phyloP scores from a whole-genome alignment of 257 asterid species.

The Hygrophila difformis region DNA sequence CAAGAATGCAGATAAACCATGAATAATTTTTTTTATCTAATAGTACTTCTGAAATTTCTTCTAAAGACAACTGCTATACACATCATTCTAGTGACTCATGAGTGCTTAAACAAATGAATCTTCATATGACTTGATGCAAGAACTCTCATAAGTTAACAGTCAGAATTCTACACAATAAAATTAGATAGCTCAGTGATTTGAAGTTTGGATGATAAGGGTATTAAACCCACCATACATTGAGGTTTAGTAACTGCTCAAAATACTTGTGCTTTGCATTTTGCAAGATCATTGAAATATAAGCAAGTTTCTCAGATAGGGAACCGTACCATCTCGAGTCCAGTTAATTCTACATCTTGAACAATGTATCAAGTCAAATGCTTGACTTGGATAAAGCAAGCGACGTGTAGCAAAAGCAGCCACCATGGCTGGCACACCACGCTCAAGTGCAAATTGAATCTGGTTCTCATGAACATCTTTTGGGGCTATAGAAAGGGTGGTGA shows the following conservation, averaged over 20 bases:
- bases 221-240: not conserved
- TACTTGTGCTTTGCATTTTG: too few species aligned
- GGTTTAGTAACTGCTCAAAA: not conserved
- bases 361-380: conserved; percentile 81
- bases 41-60: not conserved
- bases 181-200: not conserved
- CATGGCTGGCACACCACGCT: conserved; percentile 93
- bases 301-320: not conserved
- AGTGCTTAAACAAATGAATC: too few species aligned
- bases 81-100: too few species aligned
- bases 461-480: conserved; percentile 92
- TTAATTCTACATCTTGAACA: conserved; percentile 90
- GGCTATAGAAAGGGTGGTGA: conserved; percentile 73
- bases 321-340: conserved; percentile 93
- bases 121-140: not conserved
- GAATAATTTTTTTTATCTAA: too few species aligned
- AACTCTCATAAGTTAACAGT: not conserved
- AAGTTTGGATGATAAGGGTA: too few species aligned
- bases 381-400: conserved; percentile 78
- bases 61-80: not conserved
- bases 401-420: conserved; percentile 73
- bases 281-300: not conserved
- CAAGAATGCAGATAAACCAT: too few species aligned
- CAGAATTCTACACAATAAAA: not conserved
- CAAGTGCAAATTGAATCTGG: conserved; percentile 97